These are phyloP conservation scores for Coemansia sp. DNA, from an alignment of 192 early-diverging fungal species.

Conservation along the genomic window DNA sequence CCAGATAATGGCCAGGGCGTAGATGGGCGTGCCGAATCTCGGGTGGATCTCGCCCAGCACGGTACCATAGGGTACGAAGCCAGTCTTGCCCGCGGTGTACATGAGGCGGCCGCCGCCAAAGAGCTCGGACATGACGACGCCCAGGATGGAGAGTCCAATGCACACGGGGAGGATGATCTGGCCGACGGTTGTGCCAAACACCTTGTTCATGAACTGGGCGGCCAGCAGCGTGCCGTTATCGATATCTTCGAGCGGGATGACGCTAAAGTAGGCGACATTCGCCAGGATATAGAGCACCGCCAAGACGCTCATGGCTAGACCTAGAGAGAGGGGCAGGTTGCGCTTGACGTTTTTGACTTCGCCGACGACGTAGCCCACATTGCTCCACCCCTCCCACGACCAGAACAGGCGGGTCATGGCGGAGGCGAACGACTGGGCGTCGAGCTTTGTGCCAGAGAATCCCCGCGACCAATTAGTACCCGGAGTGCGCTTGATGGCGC, in stretches of 20 bases:
- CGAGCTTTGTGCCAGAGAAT: conserved; percentile 60
- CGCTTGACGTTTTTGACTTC: conserved; percentile 80
- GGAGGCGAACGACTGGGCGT: conserved; percentile 54
- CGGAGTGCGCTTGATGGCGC: conserved; percentile 43
- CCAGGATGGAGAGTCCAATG: conserved; percentile 55
- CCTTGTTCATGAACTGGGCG: conserved; percentile 55
- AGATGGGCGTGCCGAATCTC: conserved; percentile 49
- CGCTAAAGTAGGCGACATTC: conserved; percentile 81
- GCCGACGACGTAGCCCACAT: conserved; percentile 75
- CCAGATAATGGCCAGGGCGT: conserved; percentile 51
- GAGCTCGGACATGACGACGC: conserved; percentile 54
- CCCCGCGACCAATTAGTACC: conserved; percentile 61
- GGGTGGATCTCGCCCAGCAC: conserved; percentile 50
- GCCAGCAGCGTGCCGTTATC: conserved; percentile 64
- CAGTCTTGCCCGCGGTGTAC: conserved; percentile 53
- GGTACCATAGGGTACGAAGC: conserved; percentile 54
- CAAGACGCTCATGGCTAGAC: conserved; percentile 71
- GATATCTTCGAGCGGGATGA: conserved; percentile 67
- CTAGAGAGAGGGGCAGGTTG: conserved; percentile 72
- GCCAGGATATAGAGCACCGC: conserved; percentile 72
- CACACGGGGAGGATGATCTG: conserved; percentile 54
- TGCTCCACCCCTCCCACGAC: conserved; percentile 68
- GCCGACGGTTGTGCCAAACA: conserved; percentile 59
- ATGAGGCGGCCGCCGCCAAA: conserved; percentile 56
- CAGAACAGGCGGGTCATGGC: conserved; percentile 57